Evolutionary conservation across 2,329 filamentous ascomycete genomes (phyloP), one percentile per base, ranked within the genome.

Genomic region (Xylariales sp.): DNA sequence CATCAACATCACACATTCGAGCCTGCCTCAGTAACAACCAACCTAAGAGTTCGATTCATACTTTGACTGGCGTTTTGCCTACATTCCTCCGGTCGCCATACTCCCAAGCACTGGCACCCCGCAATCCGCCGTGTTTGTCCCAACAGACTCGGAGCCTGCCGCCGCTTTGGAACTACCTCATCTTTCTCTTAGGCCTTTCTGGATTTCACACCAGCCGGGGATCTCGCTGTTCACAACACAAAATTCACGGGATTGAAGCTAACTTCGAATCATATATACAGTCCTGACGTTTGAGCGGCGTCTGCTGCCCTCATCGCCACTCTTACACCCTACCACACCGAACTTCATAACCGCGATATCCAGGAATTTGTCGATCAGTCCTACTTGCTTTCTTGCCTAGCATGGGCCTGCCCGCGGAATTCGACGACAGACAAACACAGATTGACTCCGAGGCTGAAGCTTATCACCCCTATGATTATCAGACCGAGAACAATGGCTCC

Each of bases 401-500:
- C 77, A 83, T 84, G 79, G 78, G 77, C 74, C 65, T 75, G 68
- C 68, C 68, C 60, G 73, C 73, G 63, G 80, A 83, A 51, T 84
- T 83, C 68, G 76, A 82, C 74, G 80, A 83, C 65, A 78, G 78
- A 78, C 70, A 82, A 65, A 75, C 64, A 63, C 72, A 80, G 53
- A 65, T 75, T 56, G 78, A 80, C 54, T 73, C 77, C 52, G 71
- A 79, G 60, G 70, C 73, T 54, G 72, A 79, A 55, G 62, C 70
- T 61, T 82, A 82, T 60, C 70, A 75, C 60, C 78, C 75, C 38
- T 96, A 91, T 81, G 82, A 88, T 65, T 97, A 93, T 69, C 83
- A 93, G 67, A 83, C 82, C 46, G 83, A 89, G 65, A 88, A 89
- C 72, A 88, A 89, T 63, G 67, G 60, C 64, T 91, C 88, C 53